phyloP scores from a whole-genome alignment of 768 basidiomycete species.

The Hericium rajendrae region DNA sequence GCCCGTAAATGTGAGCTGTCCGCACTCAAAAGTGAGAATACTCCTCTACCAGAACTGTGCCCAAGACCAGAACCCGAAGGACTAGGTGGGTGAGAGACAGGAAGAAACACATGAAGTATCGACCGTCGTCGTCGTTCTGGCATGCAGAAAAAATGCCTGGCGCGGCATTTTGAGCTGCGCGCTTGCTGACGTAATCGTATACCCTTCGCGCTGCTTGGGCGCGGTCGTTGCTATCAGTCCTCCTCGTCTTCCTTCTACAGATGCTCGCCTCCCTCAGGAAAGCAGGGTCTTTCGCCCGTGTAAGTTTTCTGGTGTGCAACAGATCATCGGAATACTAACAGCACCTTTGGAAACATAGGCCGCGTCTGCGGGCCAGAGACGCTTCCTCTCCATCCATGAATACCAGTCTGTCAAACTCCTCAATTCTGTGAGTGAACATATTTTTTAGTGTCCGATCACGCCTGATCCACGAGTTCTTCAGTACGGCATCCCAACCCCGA shows the following conservation, averaged over 20 bases:
- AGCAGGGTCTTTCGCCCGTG: conserved; percentile 56
- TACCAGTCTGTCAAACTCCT: conserved; percentile 93
- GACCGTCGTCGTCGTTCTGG: conserved; percentile 81
- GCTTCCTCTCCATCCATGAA: conserved; percentile 94
- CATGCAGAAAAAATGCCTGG: neutral
- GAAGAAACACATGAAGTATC: conserved; percentile 32
- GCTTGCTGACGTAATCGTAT: conserved; percentile 33
- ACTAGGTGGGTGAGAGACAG: conserved; percentile 62
- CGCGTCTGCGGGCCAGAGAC: conserved; percentile 74
- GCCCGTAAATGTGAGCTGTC: conserved; percentile 30
- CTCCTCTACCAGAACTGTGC: conserved; percentile 56
- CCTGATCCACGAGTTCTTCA: conserved; percentile 23
- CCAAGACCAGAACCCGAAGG: conserved; percentile 24
- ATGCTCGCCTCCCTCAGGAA: conserved; percentile 67
- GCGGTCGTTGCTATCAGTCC: neutral
- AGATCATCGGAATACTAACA: neutral
- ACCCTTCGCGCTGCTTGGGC: neutral
- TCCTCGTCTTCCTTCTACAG: conserved; percentile 18
- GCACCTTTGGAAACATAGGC: conserved; percentile 27
- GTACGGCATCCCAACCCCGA: conserved; percentile 96
- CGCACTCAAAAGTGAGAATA: conserved; percentile 18
- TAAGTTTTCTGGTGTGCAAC: conserved; percentile 26
- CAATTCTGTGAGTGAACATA: conserved; percentile 59
- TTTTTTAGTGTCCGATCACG: neutral
- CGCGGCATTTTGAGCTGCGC: neutral